A percentile compares a stretch with the other conserved stretches of the same genome.
phyloP scores from a whole-genome alignment of 2,329 filamentous ascomycete species.

The Stachybotrys elegans region DNA sequence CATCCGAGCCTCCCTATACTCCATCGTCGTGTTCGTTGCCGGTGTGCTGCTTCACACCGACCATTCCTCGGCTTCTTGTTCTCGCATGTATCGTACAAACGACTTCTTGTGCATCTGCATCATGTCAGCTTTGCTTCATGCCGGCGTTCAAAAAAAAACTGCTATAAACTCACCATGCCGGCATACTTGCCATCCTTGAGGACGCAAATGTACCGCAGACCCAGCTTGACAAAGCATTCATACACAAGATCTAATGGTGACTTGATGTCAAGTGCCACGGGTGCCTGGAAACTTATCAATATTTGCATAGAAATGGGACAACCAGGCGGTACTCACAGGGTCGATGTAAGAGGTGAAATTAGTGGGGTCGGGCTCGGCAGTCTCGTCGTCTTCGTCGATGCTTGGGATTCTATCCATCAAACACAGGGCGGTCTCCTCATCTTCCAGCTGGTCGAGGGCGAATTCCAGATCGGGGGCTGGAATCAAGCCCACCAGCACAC shows the following conservation, averaged over 20 bases:
- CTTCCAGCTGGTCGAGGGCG: constrained; percentile 76
- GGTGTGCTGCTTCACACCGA: too few species aligned
- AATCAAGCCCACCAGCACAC: constrained; percentile 81
- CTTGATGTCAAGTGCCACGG: constrained; percentile 79
- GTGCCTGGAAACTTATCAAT: constrained; percentile 50
- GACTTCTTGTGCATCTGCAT: constrained; percentile 86
- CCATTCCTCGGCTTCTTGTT: constrained; percentile 57
- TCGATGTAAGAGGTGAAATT: constrained; percentile 93
- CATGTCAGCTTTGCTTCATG: constrained; percentile 7
- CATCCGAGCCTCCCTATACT: too few species aligned
- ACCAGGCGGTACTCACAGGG: constrained; percentile 48
- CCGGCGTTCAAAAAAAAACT: too few species aligned
- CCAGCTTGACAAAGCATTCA: constrained; percentile 93
- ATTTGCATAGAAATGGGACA: neutral
- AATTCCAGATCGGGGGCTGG: constrained; percentile 92
- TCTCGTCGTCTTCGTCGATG: constrained; percentile 60
- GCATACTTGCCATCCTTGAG: constrained; percentile 78
- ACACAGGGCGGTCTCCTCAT: constrained; percentile 70
- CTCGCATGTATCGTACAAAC: constrained; percentile 91
- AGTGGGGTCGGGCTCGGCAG: constrained; percentile 56
- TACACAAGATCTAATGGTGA: constrained; percentile 94
- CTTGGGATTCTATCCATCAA: constrained; percentile 69
- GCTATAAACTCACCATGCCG: constrained; percentile 63
- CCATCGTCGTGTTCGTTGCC: too few species aligned
- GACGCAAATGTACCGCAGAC: constrained; percentile 88